phyloP scores from a whole-genome alignment of 345 rosid species.

The Geranium brycei region DNA sequence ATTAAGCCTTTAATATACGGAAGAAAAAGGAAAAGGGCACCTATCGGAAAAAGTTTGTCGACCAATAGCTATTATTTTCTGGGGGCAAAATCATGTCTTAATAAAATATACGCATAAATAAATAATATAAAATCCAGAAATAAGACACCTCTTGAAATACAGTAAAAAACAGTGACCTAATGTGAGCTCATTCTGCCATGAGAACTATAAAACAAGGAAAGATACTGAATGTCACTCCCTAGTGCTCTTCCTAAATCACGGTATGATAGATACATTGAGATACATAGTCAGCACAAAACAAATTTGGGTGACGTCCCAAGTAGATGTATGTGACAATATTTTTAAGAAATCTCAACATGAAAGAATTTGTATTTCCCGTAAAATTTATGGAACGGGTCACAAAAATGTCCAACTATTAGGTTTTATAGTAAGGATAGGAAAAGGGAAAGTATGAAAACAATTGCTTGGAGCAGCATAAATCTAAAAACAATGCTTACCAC shows the following conservation, averaged over 20 bases:
- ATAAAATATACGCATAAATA: no score
- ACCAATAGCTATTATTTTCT: no score
- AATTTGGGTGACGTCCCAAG: no score
- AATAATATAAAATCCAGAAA: not conserved
- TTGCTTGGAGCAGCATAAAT: not conserved
- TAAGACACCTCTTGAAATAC: not conserved
- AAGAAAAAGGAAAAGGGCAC: not conserved
- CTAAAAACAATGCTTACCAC: conserved; percentile 50
- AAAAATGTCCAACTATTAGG: not conserved
- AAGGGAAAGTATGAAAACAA: not conserved
- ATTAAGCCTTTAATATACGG: not conserved
- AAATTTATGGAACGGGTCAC: not conserved
- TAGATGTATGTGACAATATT: no score
- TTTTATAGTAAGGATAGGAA: not conserved
- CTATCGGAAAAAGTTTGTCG: not conserved
- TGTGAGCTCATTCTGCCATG: not conserved
- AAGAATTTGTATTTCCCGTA: not conserved
- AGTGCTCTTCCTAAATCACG: not conserved
- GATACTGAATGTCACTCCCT: not conserved
- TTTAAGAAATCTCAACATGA: not conserved
- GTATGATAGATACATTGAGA: no score
- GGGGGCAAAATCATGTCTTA: no score
- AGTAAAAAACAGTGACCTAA: not conserved
- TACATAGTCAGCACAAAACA: no score
- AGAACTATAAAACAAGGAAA: not conserved